Evolutionary conservation across 2,329 filamentous ascomycete genomes (phyloP).

Genomic region (Mycosphaerella arachidis): DNA sequence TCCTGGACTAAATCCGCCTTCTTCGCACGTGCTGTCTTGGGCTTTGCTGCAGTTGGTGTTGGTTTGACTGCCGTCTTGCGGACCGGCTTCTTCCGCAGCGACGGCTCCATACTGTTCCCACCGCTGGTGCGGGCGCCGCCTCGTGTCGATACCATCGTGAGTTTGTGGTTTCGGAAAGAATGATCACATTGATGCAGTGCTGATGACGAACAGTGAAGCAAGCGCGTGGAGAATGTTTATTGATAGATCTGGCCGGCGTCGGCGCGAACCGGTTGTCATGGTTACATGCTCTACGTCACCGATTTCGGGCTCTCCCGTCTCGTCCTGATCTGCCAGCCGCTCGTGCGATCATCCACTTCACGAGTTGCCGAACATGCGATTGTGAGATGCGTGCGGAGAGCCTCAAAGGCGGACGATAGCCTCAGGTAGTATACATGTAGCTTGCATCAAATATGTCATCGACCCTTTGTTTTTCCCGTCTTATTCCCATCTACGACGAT

Average conservation of each 20-base stretch:
- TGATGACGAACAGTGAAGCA: background rate
- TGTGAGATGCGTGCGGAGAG: background rate
- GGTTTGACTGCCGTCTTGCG: conserved; percentile 29
- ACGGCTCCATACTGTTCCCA: conserved; percentile 14
- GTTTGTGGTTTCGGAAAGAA: background rate
- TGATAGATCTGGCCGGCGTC: background rate
- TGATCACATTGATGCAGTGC: background rate
- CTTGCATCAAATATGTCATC: background rate
- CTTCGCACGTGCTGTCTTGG: conserved; percentile 21
- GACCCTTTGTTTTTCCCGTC: background rate
- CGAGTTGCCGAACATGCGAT: background rate
- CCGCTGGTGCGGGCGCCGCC: conserved; percentile 26
- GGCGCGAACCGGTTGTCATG: background rate
- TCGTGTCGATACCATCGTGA: conserved; percentile 35
- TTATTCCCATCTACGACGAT: background rate
- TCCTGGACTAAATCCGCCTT: conserved; percentile 13
- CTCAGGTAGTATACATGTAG: background rate
- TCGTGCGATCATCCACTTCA: background rate
- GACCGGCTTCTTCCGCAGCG: conserved; percentile 33
- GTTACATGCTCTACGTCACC: background rate
- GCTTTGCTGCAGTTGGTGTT: conserved; percentile 8
- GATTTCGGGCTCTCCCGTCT: background rate
- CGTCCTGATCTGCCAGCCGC: too few relatives aligned
- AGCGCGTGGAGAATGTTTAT: background rate
- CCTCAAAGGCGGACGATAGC: background rate